Percentiles rank a stretch among this genome's conserved stretches.
phyloP scores from a whole-genome alignment of 495 filamentous ascomycete genomes.

The Letharia lupina region DNA sequence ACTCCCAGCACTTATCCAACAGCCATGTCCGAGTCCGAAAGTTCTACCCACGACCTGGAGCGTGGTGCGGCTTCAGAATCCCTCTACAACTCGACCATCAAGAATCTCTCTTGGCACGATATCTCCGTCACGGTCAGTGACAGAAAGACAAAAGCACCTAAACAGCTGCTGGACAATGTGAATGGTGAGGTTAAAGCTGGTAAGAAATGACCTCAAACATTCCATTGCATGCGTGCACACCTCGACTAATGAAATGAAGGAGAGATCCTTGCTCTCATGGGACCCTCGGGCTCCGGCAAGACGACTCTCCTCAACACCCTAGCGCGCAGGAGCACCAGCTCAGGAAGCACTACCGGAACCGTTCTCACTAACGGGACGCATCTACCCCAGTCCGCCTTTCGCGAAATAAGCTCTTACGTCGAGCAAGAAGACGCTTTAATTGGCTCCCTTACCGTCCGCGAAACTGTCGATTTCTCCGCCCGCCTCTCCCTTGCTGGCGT shows the following conservation, averaged over 20 bases:
- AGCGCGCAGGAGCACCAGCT: conserved; percentile 47
- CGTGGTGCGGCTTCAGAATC: background rate
- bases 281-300: conserved; percentile 69
- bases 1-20: background rate
- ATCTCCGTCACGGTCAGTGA: conserved; percentile 63
- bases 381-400: conserved; percentile 39
- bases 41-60: background rate
- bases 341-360: conserved; percentile 22
- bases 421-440: conserved; percentile 82
- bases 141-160: conserved; percentile 50
- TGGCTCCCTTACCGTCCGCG: conserved; percentile 64
- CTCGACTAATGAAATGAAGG: conserved; percentile 37
- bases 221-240: background rate
- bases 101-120: conserved; percentile 51
- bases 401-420: conserved; percentile 45
- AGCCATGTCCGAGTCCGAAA: background rate
- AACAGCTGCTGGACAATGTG: conserved; percentile 45
- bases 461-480: conserved; percentile 66
- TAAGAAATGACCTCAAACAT: conserved; percentile 9
- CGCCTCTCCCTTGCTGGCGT: conserved; percentile 47
- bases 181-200: conserved; percentile 46
- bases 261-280: conserved; percentile 68
- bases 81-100: conserved; percentile 31
- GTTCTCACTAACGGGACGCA: conserved; percentile 14
- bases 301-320: conserved; percentile 70